These are phyloP conservation scores for Tolypocladium pustulatum DNA, from an alignment of 2,329 filamentous ascomycete genomes.

Conservation along the genomic window DNA sequence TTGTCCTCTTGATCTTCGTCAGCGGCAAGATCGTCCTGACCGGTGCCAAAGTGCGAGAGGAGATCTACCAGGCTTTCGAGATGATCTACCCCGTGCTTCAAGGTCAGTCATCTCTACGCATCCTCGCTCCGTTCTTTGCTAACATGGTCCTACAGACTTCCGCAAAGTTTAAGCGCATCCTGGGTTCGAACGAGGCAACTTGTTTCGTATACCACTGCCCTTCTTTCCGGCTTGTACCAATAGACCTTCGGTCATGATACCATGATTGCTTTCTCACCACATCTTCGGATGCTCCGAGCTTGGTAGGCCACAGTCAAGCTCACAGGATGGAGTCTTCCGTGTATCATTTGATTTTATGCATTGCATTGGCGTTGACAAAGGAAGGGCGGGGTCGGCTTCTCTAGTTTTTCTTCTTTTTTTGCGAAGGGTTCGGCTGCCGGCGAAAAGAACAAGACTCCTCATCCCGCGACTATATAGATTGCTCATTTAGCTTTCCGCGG, in stretches of 20 bases:
- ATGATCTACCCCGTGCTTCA: constrained; percentile 95
- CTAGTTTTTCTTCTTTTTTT: constrained; percentile 13
- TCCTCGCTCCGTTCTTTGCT: background rate
- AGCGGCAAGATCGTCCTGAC: constrained; percentile 97
- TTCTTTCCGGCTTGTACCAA: constrained; percentile 26
- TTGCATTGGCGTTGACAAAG: constrained; percentile 48
- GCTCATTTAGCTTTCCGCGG: constrained; percentile 16
- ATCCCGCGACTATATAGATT: constrained; percentile 31
- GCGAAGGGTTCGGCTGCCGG: constrained; percentile 19
- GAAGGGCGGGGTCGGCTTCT: constrained; percentile 17
- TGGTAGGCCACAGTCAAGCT: constrained; percentile 14
- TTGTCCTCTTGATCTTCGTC: constrained; percentile 94
- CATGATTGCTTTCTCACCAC: constrained; percentile 28
- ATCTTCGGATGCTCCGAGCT: constrained; percentile 1
- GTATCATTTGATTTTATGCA: constrained; percentile 34
- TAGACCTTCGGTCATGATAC: constrained; percentile 35
- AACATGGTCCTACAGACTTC: constrained; percentile 32
- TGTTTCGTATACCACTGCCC: constrained; percentile 9
- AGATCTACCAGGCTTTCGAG: constrained; percentile 95
- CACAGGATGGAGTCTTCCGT: constrained; percentile 12
- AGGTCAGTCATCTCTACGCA: constrained; percentile 40
- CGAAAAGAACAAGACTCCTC: constrained; percentile 26
- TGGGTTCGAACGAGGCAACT: constrained; percentile 4
- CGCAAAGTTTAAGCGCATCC: constrained; percentile 38
- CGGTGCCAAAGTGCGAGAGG: constrained; percentile 93